Conservation (phyloP, 148 eudicot species). For the Camellia granthamiana region DNA sequence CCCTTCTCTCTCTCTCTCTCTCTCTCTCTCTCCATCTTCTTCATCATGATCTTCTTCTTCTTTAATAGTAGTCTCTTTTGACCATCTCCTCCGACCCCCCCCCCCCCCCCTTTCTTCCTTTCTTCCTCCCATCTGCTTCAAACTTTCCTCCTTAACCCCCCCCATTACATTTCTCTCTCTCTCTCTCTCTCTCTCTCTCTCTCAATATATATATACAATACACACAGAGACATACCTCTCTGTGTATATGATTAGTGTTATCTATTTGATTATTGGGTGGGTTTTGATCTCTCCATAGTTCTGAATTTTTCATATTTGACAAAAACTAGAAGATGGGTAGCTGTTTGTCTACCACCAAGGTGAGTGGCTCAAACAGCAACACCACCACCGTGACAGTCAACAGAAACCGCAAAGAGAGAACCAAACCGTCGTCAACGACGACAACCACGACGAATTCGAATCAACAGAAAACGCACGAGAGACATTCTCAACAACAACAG, state of each 20-base stretch:
- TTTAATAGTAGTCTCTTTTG: slow-evolving; percentile 24
- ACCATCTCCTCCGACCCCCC: slow-evolving; percentile 15
- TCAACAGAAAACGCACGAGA: slow-evolving; percentile 12
- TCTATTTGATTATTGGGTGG: not conserved
- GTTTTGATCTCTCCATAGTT: not conserved
- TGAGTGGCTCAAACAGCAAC: slow-evolving; percentile 60
- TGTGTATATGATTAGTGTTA: not conserved
- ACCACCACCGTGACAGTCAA: slow-evolving; percentile 14
- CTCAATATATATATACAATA: not conserved
- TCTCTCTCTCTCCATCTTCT: not conserved
- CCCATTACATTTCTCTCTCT: no score
- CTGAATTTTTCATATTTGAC: not conserved
- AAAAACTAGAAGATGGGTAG: slow-evolving; percentile 45
- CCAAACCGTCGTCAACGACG: slow-evolving; percentile 16
- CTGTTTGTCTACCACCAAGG: slow-evolving; percentile 57
- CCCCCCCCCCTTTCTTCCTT: no score
- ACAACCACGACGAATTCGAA: slow-evolving; percentile 16
- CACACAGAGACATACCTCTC: not conserved
- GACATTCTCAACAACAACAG: slow-evolving; percentile 16
- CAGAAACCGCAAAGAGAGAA: slow-evolving; percentile 4
- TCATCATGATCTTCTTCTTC: not conserved
- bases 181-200: not conserved
- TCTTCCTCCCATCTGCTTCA: slow-evolving; percentile 13
- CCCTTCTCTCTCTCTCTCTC: not conserved
- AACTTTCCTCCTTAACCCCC: slow-evolving; percentile 20